These are phyloP conservation scores for Malassezia pachydermatis DNA, from an alignment of 1,284 basidiomycete species.

Conservation along the genomic window DNA sequence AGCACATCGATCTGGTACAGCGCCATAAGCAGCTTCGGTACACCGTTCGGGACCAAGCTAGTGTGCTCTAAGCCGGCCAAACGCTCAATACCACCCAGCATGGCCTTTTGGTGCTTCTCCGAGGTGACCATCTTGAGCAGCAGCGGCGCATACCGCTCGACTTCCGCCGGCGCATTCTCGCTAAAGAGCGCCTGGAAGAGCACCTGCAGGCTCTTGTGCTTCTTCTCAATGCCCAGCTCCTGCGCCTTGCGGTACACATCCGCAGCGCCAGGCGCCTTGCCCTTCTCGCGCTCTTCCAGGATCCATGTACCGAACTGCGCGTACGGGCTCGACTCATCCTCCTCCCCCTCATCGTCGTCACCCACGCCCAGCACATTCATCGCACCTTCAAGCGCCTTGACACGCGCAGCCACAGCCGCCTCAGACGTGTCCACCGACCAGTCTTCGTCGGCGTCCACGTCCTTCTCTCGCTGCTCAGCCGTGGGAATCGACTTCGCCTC, in stretches of 20 bases:
- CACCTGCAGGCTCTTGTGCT: conserved; percentile 81
- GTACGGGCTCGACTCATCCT: conserved; percentile 60
- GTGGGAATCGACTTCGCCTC: conserved; percentile 47
- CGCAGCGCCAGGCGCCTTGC: conserved; percentile 51
- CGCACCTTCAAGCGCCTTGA: conserved; percentile 64
- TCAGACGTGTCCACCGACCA: conserved; percentile 85
- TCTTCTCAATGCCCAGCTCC: conserved; percentile 85
- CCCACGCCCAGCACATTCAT: conserved; percentile 55
- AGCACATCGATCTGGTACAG: conserved; percentile 87
- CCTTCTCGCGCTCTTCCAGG: conserved; percentile 61
- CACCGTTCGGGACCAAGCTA: conserved; percentile 47
- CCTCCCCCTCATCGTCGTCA: conserved; percentile 57
- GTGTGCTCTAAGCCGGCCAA: conserved; percentile 40
- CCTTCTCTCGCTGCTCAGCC: conserved; percentile 53
- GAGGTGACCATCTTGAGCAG: conserved; percentile 60
- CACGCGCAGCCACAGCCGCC: conserved; percentile 78
- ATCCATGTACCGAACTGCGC: conserved; percentile 74
- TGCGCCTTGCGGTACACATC: conserved; percentile 80
- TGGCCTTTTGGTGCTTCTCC: conserved; percentile 90
- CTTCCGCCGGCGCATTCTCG: conserved; percentile 63
- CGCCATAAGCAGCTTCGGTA: conserved; percentile 88
- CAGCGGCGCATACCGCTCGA: conserved; percentile 63
- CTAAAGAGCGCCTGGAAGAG: conserved; percentile 81
- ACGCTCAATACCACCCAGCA: conserved; percentile 56
- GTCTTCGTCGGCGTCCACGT: conserved; percentile 53